Evolutionary conservation across 495 filamentous ascomycete genomes (phyloP).

Genomic region (Xylaria telfairii): DNA sequence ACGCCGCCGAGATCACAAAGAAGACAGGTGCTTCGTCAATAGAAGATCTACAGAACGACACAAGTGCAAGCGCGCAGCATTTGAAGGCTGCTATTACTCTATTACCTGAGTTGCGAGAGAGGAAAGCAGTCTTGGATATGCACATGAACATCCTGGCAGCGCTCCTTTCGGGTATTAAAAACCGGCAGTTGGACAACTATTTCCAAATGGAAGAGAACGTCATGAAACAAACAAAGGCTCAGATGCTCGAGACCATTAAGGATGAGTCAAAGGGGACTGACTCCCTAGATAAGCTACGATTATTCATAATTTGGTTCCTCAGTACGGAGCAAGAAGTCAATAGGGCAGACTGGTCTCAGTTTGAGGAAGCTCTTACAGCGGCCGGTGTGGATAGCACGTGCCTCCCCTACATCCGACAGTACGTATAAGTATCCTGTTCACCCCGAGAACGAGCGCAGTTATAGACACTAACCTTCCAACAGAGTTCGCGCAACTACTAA

Average conservation of each 20-base stretch:
- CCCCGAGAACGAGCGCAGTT: neutral
- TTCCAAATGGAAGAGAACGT: constrained; percentile 96
- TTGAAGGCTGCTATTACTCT: constrained; percentile 94
- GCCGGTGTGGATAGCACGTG: constrained; percentile 76
- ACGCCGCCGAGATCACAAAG: constrained; percentile 91
- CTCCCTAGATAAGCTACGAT: constrained; percentile 83
- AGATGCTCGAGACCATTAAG: constrained; percentile 87
- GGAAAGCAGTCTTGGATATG: constrained; percentile 93
- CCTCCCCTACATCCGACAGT: constrained; percentile 85
- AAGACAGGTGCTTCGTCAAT: constrained; percentile 93
- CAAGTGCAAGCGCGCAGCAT: constrained; percentile 86
- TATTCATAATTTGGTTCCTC: constrained; percentile 98
- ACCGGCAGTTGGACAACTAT: constrained; percentile 92
- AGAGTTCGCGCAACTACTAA: constrained; percentile 94
- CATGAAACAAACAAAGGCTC: constrained; percentile 87
- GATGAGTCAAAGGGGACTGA: constrained; percentile 81
- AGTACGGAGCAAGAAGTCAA: constrained; percentile 91
- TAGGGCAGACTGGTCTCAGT: constrained; percentile 80
- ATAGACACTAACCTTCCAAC: constrained; percentile 39
- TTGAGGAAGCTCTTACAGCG: constrained; percentile 82
- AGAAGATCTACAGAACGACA: constrained; percentile 91
- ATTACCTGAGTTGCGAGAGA: constrained; percentile 88
- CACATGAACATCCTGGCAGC: constrained; percentile 98
- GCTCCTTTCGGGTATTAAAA: constrained; percentile 86
- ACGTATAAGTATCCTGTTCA: constrained; percentile 38